phyloP scores from a whole-genome alignment of 371 early-diverging fungal genomes.

The Chytridiales sp. region DNA sequence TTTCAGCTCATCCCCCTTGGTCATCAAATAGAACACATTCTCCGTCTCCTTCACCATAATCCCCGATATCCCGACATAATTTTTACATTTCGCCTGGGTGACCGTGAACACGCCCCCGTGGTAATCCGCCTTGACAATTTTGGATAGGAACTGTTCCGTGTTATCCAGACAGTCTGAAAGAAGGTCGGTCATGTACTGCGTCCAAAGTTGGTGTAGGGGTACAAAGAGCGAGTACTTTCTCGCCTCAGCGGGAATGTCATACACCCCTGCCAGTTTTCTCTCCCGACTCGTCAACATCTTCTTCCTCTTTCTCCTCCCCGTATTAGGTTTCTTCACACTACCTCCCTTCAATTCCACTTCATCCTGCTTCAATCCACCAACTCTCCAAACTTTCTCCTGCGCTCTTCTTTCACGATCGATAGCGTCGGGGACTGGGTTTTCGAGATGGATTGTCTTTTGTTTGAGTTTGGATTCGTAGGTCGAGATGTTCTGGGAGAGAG shows the following conservation, averaged over 20 bases:
- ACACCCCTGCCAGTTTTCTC: constrained; percentile 56
- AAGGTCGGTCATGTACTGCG: constrained; percentile 72
- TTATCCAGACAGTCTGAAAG: constrained; percentile 16
- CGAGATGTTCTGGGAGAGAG: no score
- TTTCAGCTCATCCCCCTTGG: constrained; percentile 61
- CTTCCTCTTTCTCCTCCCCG: constrained; percentile 11
- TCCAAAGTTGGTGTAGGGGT: constrained; percentile 80
- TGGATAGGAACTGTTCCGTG: constrained; percentile 47
- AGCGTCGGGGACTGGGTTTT: constrained; percentile 42
- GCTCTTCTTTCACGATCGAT: constrained; percentile 24
- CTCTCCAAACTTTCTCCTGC: no score
- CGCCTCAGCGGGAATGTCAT: constrained; percentile 61
- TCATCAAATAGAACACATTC: constrained; percentile 79
- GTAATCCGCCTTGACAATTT: constrained; percentile 78
- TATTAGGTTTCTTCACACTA: constrained; percentile 41
- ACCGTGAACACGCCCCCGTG: constrained; percentile 83
- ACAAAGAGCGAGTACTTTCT: constrained; percentile 59
- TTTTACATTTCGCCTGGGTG: constrained; percentile 74
- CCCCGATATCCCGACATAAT: constrained; percentile 73
- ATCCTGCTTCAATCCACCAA: no score
- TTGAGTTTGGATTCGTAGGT: constrained; percentile 34
- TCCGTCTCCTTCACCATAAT: constrained; percentile 88
- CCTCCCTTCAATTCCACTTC: constrained; percentile 22
- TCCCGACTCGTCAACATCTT: constrained; percentile 59
- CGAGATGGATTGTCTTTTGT: constrained; percentile 45